Percentiles rank a stretch among this genome's conserved stretches.
Evolutionary conservation across 2,329 filamentous ascomycete species (phyloP).

Genomic region (Phaeoacremonium minimum): DNA sequence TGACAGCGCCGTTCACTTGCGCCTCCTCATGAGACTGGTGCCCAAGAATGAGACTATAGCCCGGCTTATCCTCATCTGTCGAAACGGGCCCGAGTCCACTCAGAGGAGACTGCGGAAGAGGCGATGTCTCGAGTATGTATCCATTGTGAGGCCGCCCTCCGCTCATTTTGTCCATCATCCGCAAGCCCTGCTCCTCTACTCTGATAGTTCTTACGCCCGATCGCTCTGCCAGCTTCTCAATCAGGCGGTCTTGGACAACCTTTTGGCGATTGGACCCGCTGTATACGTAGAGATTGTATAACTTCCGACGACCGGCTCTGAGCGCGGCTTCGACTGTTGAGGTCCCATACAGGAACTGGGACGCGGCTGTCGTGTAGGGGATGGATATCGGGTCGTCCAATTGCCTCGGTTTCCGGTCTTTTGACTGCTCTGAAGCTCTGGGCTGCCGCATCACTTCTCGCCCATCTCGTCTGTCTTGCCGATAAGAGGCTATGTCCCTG

Average conservation of each 20-base stretch:
- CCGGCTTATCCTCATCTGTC: constrained; percentile 34
- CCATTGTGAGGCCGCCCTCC: constrained; percentile 84
- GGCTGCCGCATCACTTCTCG: too few species aligned
- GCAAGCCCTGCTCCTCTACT: constrained; percentile 57
- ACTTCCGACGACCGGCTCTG: constrained; percentile 57
- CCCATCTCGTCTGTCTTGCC: too few species aligned
- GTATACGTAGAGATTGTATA: constrained; percentile 83
- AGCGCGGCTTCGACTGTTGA: constrained; percentile 79
- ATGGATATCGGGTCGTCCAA: constrained; percentile 15
- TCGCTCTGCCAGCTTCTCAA: constrained; percentile 41
- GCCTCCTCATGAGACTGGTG: constrained; percentile 72
- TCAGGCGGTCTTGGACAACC: constrained; percentile 33
- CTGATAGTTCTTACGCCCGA: constrained; percentile 51
- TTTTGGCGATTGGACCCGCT: constrained; percentile 50
- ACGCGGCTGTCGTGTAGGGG: constrained; percentile 75
- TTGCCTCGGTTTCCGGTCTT: constrained; percentile 7
- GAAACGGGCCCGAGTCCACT: constrained; percentile 48
- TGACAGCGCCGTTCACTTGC: constrained; percentile 63
- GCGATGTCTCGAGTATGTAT: constrained; percentile 80
- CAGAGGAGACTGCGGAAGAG: constrained; percentile 69
- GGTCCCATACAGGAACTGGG: constrained; percentile 85
- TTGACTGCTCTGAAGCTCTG: background rate
- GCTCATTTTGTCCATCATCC: constrained; percentile 78
- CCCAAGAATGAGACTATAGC: constrained; percentile 57
- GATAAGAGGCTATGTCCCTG: too few species aligned